Evolutionary conservation across 2,329 filamentous ascomycete species (phyloP).

Genomic region (Falciphora oryzae): DNA sequence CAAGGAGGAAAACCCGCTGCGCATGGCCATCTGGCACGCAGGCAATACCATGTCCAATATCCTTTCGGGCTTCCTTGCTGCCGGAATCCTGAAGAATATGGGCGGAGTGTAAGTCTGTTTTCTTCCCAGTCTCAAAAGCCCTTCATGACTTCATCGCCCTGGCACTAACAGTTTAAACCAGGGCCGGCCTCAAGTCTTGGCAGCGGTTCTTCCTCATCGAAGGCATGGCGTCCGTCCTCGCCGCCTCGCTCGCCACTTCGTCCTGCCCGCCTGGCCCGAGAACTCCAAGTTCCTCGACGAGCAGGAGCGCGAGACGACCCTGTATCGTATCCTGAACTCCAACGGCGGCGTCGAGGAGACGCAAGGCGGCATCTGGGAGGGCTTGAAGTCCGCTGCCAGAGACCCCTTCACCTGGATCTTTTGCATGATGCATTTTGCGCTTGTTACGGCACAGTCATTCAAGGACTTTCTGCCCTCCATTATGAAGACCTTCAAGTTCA

Average conservation of each 20-base stretch:
- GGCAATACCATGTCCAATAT: constrained; percentile 9
- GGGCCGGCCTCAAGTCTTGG: constrained; percentile 33
- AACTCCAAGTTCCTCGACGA: constrained; percentile 43
- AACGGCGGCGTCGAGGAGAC: constrained; percentile 7
- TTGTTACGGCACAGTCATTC: constrained; percentile 6
- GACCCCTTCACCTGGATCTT: constrained; percentile 7
- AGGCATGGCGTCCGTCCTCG: constrained; percentile 50
- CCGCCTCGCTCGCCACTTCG: constrained; percentile 47
- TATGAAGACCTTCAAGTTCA: constrained; percentile 5
- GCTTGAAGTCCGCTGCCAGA: constrained; percentile 5
- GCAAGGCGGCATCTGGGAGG: constrained; percentile 5
- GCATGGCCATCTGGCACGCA: constrained; percentile 37
- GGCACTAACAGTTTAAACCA: not conserved
- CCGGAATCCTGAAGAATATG: constrained; percentile 7
- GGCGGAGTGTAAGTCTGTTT: not conserved
- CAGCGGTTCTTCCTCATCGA: constrained; percentile 63
- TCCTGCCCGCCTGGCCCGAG: constrained; percentile 44
- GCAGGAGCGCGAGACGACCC: constrained; percentile 50
- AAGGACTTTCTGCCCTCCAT: constrained; percentile 3
- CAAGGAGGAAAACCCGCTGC: constrained; percentile 34
- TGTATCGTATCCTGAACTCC: constrained; percentile 2
- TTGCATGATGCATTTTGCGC: constrained; percentile 2
- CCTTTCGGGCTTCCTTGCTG: constrained; percentile 6
- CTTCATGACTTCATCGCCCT: not conserved
- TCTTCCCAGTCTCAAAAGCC: too few relatives aligned